Conservation (phyloP, 805 yeast genomes). For the Cyberlindnera veronae region DNA sequence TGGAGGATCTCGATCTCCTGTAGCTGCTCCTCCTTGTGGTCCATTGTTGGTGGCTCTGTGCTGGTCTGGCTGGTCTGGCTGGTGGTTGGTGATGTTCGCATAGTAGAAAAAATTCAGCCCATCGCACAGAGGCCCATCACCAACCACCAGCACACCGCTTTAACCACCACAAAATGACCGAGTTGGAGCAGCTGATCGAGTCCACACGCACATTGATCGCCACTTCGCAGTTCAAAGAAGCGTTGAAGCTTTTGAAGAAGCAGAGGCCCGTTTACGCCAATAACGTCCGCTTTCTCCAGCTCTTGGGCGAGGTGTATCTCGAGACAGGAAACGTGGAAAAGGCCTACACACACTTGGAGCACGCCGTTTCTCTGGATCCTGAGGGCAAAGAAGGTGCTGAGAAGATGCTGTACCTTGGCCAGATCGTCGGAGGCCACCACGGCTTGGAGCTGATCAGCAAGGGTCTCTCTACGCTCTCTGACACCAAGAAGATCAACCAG, state of each 20-base stretch:
- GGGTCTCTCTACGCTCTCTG: slow-evolving; percentile 58
- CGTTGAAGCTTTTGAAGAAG: slow-evolving; percentile 33
- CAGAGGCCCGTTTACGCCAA: slow-evolving; percentile 33
- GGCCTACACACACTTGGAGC: slow-evolving; percentile 61
- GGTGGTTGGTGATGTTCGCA: background rate
- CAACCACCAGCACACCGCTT: background rate
- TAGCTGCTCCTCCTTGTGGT: slow-evolving; percentile 73
- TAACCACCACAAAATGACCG: background rate
- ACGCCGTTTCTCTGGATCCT: slow-evolving; percentile 68
- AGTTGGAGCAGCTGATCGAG: slow-evolving; percentile 6
- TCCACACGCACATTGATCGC: slow-evolving; percentile 15
- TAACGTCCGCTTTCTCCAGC: slow-evolving; percentile 45
- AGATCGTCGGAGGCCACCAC: slow-evolving; percentile 76
- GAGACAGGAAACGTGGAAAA: slow-evolving; percentile 78
- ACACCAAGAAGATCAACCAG: slow-evolving; percentile 60
- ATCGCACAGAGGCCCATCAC: background rate
- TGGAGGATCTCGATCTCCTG: slow-evolving; percentile 90
- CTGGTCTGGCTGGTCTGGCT: background rate
- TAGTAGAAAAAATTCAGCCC: too few species aligned
- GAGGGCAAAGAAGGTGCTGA: slow-evolving; percentile 65
- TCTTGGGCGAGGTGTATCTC: slow-evolving; percentile 71
- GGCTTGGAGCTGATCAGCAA: slow-evolving; percentile 61
- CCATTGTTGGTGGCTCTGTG: slow-evolving; percentile 42
- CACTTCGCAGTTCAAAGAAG: slow-evolving; percentile 26
- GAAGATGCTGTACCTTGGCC: slow-evolving; percentile 88